Conservation (phyloP, 2,329 filamentous ascomycete species). For the Pseudogymnoascus sp. region DNA sequence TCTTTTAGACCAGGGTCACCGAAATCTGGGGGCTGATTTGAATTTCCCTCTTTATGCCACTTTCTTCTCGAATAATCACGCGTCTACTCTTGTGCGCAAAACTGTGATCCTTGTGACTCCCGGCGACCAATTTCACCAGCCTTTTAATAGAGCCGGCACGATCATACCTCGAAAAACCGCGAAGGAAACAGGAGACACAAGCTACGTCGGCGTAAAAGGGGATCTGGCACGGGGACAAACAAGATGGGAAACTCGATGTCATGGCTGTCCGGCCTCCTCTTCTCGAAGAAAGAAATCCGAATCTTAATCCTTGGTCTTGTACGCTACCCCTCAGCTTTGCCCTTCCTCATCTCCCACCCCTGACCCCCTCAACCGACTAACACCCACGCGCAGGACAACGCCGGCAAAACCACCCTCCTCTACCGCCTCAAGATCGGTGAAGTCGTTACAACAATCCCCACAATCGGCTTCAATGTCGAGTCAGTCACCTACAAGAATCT, state of each 20-base stretch:
- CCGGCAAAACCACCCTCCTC: slow-evolving; percentile 92
- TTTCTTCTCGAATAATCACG: neutral
- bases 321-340: slow-evolving; percentile 33
- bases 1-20: neutral
- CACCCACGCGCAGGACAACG: slow-evolving; percentile 67
- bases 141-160: neutral
- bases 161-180: neutral
- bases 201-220: neutral
- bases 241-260: slow-evolving; percentile 38
- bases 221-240: slow-evolving; percentile 2
- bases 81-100: neutral
- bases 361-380: slow-evolving; percentile 14
- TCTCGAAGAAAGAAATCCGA: slow-evolving; percentile 94
- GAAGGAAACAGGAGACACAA: neutral
- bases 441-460: slow-evolving; percentile 97
- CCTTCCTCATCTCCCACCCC: slow-evolving; percentile 14
- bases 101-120: neutral
- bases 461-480: slow-evolving; percentile 98
- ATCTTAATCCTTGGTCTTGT: slow-evolving; percentile 93
- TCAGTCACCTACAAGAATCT: slow-evolving; percentile 97
- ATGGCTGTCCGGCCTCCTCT: slow-evolving; percentile 67
- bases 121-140: slow-evolving; percentile 1
- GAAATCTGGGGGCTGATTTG: slow-evolving; percentile 2
- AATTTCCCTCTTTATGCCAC: slow-evolving; percentile 1
- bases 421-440: slow-evolving; percentile 99